phyloP scores from a whole-genome alignment of 495 filamentous ascomycete genomes.

The Clavariopsis aquatica region DNA sequence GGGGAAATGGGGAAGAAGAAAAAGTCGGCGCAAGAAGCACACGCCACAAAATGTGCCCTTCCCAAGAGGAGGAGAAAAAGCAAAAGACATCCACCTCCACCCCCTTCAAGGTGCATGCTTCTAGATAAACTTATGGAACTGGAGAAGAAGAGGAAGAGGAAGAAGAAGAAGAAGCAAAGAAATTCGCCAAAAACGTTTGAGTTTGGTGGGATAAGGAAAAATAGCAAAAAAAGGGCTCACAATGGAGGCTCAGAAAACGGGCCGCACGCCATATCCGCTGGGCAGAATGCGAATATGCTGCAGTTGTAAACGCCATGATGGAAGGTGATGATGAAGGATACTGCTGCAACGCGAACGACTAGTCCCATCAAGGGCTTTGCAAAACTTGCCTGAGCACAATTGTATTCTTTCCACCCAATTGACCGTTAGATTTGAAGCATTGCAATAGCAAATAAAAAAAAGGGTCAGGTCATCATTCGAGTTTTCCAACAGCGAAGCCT shows the following conservation, averaged over 20 bases:
- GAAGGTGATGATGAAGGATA: constrained; percentile 1
- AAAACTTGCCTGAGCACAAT: constrained; percentile 6
- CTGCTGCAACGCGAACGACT: neutral
- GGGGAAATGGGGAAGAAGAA: neutral
- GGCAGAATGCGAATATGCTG: neutral
- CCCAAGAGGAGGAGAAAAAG: neutral
- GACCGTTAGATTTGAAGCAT: neutral
- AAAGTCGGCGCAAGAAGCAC: neutral
- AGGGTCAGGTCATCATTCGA: neutral
- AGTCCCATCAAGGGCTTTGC: neutral
- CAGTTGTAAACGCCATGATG: neutral
- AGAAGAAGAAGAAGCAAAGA: neutral
- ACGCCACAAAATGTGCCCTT: neutral
- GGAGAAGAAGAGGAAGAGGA: neutral
- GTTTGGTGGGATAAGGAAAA: neutral
- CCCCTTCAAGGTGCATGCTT: neutral
- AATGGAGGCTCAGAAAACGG: neutral
- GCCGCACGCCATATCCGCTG: neutral
- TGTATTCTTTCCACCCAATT: neutral
- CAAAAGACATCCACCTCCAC: neutral
- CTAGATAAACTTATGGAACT: neutral
- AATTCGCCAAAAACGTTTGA: neutral
- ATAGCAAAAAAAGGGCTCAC: neutral
- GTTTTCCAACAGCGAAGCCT: constrained; percentile 3
- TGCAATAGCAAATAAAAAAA: neutral